Conservation (phyloP, 805 yeast genomes). For the Millerozyma miso region DNA sequence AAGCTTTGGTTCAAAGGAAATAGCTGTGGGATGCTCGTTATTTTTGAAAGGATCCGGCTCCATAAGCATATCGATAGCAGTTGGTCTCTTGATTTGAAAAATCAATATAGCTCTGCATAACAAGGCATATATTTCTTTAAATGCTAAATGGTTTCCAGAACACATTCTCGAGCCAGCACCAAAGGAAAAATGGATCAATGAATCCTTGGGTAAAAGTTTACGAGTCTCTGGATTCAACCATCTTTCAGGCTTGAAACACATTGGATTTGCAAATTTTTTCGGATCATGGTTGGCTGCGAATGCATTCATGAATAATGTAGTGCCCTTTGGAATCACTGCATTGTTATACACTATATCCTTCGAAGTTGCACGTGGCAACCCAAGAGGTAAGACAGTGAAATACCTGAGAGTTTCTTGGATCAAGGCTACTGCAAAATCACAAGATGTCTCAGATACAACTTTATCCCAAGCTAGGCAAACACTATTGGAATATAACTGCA, state of each 20-base stretch:
- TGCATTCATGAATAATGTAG: conserved; percentile 61
- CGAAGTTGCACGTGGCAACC: conserved; percentile 61
- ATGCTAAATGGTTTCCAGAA: conserved; percentile 62
- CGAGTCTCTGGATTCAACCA: conserved; percentile 35
- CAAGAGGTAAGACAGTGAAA: conserved; percentile 63
- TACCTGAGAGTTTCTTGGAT: conserved; percentile 59
- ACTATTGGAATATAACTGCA: conserved; percentile 27
- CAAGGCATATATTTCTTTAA: conserved; percentile 59
- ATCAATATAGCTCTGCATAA: conserved; percentile 48
- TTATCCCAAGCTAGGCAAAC: conserved; percentile 32
- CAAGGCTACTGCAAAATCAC: conserved; percentile 53
- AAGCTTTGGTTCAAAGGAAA: conserved; percentile 6
- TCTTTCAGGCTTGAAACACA: conserved; percentile 48
- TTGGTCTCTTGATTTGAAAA: conserved; percentile 47
- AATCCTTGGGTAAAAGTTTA: conserved; percentile 9
- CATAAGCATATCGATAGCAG: conserved; percentile 28
- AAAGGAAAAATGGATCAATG: conserved; percentile 47
- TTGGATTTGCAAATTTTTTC: conserved; percentile 38
- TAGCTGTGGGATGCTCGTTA: conserved; percentile 4
- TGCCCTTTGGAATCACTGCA: conserved; percentile 48
- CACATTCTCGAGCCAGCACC: conserved; percentile 76
- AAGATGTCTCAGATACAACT: conserved; percentile 22
- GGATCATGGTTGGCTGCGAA: conserved; percentile 69
- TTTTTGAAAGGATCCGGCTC: conserved; percentile 45
- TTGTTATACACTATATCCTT: conserved; percentile 39